Evolutionary conservation across 2,329 filamentous ascomycete species (phyloP).

Genomic region (Trichoderma sp.): DNA sequence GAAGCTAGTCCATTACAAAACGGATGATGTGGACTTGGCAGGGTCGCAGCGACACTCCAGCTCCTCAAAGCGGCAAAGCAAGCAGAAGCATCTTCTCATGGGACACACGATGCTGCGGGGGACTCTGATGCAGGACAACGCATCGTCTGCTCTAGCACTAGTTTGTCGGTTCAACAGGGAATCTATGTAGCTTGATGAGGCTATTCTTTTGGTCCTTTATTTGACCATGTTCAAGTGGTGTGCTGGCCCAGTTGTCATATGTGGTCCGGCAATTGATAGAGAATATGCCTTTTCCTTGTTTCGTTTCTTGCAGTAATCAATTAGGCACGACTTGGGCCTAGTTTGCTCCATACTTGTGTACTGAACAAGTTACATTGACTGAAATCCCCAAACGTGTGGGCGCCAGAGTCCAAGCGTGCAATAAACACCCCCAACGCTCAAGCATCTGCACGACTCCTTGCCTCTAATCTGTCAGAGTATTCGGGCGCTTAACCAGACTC

Average conservation of each 20-base stretch:
- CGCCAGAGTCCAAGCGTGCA: background rate
- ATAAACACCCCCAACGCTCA: background rate
- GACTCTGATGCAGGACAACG: constrained; percentile 28
- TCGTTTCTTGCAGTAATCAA: background rate
- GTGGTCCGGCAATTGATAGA: background rate
- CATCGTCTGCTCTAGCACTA: constrained; percentile 24
- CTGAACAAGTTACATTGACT: background rate
- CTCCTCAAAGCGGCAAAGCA: background rate
- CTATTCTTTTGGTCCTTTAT: background rate
- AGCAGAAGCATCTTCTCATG: background rate
- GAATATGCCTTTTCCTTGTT: background rate
- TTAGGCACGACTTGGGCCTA: constrained; percentile 27
- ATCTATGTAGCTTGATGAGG: background rate
- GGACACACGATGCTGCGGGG: constrained; percentile 19
- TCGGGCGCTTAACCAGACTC: background rate
- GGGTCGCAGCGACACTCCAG: background rate
- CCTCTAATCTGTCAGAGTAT: background rate
- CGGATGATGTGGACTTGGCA: background rate
- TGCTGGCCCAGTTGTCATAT: too few relatives aligned
- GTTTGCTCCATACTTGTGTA: background rate
- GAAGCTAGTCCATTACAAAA: background rate
- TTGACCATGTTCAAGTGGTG: background rate
- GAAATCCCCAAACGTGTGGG: background rate
- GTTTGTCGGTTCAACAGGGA: background rate
- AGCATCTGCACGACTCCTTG: background rate